A percentile compares a stretch with the other conserved stretches of the same genome.
Evolutionary conservation across 768 basidiomycete genomes (phyloP).

Genomic region (Leccinum olivaceopallidum): DNA sequence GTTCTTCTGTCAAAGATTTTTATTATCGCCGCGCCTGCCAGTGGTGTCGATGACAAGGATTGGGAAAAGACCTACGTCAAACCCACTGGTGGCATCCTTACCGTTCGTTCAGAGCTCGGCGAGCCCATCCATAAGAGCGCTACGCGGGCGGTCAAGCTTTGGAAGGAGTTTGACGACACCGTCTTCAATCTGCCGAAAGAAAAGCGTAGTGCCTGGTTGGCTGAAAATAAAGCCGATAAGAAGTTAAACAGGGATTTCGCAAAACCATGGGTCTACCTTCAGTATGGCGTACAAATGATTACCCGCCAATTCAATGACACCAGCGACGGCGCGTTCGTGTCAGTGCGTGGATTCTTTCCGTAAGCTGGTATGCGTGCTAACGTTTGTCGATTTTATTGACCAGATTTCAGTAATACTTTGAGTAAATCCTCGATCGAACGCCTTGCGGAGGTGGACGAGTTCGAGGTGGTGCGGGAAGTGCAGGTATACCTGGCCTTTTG

Average conservation of each 20-base stretch:
- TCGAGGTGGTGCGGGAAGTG: constrained; percentile 94
- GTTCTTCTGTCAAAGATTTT: constrained; percentile 91
- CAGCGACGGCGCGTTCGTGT: constrained; percentile 66
- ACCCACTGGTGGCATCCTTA: constrained; percentile 94
- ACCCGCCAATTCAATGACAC: constrained; percentile 62
- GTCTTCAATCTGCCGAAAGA: constrained; percentile 96
- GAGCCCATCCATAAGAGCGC: constrained; percentile 99
- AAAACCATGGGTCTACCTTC: constrained; percentile 92
- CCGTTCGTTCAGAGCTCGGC: constrained; percentile 95
- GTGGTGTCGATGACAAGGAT: constrained; percentile 82
- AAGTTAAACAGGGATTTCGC: constrained; percentile 95
- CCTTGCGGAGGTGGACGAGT: constrained; percentile 91
- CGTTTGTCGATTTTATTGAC: background rate
- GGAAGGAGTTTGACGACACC: constrained; percentile 98
- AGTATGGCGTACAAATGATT: constrained; percentile 86
- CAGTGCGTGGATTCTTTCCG: constrained; percentile 71
- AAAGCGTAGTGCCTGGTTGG: constrained; percentile 88
- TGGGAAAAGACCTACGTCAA: constrained; percentile 97
- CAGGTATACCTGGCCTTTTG: constrained; percentile 56
- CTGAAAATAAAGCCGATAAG: constrained; percentile 79
- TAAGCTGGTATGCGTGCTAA: constrained; percentile 20
- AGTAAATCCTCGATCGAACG: constrained; percentile 90
- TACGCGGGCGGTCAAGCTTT: constrained; percentile 93
- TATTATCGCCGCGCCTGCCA: constrained; percentile 76
- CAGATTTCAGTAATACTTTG: constrained; percentile 95